These are phyloP conservation scores for Endoconidiophora polonica DNA, from an alignment of 2,329 filamentous ascomycete genomes.

Conservation along the genomic window DNA sequence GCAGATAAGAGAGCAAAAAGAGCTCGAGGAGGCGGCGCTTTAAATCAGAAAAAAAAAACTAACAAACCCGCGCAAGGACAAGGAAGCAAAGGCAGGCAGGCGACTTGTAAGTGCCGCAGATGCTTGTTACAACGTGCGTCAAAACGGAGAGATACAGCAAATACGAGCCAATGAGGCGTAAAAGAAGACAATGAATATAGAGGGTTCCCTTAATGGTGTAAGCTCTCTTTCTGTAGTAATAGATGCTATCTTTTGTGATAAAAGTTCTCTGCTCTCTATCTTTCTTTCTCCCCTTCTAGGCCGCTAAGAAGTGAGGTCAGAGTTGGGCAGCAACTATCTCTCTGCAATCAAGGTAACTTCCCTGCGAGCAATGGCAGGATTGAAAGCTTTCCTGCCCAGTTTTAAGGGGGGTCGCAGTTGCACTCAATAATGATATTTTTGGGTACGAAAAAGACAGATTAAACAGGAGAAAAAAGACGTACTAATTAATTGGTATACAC, in stretches of 20 bases:
- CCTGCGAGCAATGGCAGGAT: constrained; percentile 11
- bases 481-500: too few species aligned
- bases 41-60: constrained; percentile 5
- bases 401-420: too few species aligned
- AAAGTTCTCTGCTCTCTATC: too few species aligned
- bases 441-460: too few species aligned
- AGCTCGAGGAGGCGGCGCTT: constrained; percentile 3
- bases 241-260: too few species aligned
- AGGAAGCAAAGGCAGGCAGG: not conserved
- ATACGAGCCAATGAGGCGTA: not conserved
- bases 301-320: not conserved
- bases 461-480: too few species aligned
- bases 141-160: too few species aligned
- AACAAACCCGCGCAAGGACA: not conserved
- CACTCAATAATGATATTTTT: too few species aligned
- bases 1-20: constrained; percentile 6
- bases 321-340: constrained; percentile 12
- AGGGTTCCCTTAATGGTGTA: not conserved
- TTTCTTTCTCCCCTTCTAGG: not conserved
- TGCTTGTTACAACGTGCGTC: too few species aligned
- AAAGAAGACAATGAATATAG: not conserved
- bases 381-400: not conserved
- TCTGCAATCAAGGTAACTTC: constrained; percentile 8
- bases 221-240: too few species aligned
- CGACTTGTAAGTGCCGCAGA: too few species aligned